Conservation (phyloP, 306 rosid species). For the Corylus avellana region DNA sequence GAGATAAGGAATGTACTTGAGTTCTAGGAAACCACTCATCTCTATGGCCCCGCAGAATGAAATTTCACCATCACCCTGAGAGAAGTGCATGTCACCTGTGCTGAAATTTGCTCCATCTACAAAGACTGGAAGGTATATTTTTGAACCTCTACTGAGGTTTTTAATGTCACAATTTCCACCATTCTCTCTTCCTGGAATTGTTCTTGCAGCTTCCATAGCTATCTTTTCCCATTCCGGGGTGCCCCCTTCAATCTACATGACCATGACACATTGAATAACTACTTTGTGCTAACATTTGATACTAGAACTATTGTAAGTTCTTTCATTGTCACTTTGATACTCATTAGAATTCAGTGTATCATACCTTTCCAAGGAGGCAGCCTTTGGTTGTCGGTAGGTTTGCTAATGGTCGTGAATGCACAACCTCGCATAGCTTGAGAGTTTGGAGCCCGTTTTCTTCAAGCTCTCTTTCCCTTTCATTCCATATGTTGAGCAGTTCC, state of each 20-base stretch:
- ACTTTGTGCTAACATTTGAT: neutral
- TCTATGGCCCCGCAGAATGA: conserved; percentile 93
- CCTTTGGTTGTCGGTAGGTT: conserved; percentile 69
- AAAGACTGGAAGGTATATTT: conserved; percentile 84
- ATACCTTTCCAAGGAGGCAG: conserved; percentile 80
- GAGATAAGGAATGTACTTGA: conserved; percentile 48
- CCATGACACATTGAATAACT: neutral
- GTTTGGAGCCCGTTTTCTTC: conserved; percentile 61
- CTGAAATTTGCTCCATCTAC: conserved; percentile 93
- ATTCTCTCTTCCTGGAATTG: conserved; percentile 96
- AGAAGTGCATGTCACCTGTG: conserved; percentile 93
- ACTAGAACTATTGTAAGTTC: neutral
- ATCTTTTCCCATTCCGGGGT: conserved; percentile 75
- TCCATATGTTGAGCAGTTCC: conserved; percentile 85
- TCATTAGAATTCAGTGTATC: neutral
- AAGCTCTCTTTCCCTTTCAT: conserved; percentile 67
- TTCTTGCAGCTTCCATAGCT: conserved; percentile 87
- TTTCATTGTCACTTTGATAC: neutral
- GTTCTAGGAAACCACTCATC: conserved; percentile 97
- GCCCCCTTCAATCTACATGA: conserved; percentile 57
- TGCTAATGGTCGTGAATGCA: conserved; percentile 90
- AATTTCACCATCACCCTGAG: conserved; percentile 93
- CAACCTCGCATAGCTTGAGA: conserved; percentile 75
- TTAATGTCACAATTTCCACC: conserved; percentile 97
- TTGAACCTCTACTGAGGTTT: conserved; percentile 83